Evolutionary conservation across 2,329 filamentous ascomycete genomes (phyloP), one percentile per base, ranked within the genome.

Genomic region (Amauroascus niger): DNA sequence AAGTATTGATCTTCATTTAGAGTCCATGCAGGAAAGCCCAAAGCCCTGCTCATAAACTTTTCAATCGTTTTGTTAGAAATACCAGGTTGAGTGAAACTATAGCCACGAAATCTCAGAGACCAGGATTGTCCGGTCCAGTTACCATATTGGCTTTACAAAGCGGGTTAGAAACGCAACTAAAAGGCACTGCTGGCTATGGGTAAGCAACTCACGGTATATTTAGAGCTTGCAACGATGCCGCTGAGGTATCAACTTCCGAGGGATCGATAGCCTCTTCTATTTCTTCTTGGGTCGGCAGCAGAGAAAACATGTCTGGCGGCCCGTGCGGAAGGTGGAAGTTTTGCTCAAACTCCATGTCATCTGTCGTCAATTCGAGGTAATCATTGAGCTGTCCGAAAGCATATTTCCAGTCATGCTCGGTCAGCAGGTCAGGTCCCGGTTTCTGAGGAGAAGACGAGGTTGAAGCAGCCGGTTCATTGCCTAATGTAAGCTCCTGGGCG

Each of bases 111-210:
- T 26, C 85, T 78, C 2, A 89, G 76, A 58, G 83, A 87, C 87
- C 87, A 90, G 32, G 84, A 84, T 55, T 81, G 69, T n/a, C 82
- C 74, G 1, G 86, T 89, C 81, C 84, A 90, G 59, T 90, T 90
- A n/a, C 76, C 86, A 59, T 85, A 85, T 41, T 51, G 9, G 57
- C 35, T 44, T 45, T 52, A 30, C 6, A 8, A 44, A 49, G 43
- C n/a, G 11, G 14, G 22, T 52, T 35, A 24, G 33, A 45, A 22
- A 11, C 5, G n/a, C 16, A 33, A 18, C 20, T 18, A 48, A 49
- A n/a, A 24, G 14, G 9, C 13, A 41, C 32, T 4, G 9, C 28
- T 33, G 8, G 13, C 24, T 22, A 13, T n/a, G n/a, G 24, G 20
- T 22, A 35, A 8, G 20, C 9, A 4, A 55, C 56, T 53, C 26